Base-by-base conservation (phyloP, 768 basidiomycete genomes). In the Collybia sordida region DNA sequence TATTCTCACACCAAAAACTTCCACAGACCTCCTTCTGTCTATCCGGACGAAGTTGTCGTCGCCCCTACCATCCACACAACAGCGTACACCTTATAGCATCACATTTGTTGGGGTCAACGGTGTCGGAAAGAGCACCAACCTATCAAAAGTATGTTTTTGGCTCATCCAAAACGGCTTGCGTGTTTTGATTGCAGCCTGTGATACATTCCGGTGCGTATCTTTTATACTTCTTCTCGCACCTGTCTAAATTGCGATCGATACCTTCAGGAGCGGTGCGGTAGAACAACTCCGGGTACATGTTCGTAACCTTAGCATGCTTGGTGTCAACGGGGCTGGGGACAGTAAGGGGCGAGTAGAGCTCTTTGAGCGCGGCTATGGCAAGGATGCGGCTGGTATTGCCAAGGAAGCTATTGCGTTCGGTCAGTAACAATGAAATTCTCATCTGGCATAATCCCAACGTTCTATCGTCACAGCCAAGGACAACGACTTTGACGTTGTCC, bases 91-190 rank as follows among this genome's bases (percentile, higher is more conserved):
- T 0, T 98, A 98, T 68, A 85, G 85, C 59, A 90, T 99, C 60
- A 87, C 93, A 0, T 99, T 99, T 64, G 94, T 98, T 36, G 97
- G 97, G 12, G 97, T 99, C 31, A 99, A 99, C 62, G 97, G 97
- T 21, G 97, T 99, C 21, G 97, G 97, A 25, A 99, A 99, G 74
- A 96, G 93, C 59, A 98, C 97, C 5, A 99, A 98, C 68, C 72
- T 99, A 36, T 91, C 89, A 37, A 99, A 99, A 74, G 96, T 99
- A 43, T 95, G 93, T 70, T 99, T 98, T 72, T 99, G 97, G 97
- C 76, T 99, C 34, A 86, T 99, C 47, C 97, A 99, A 69, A 99
- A 99, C 62, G 86, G 89, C 4, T 69, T 96, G 34, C 78, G 88
- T 35, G 96, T 99, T 35, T 76, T 99, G 56, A 98, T 99, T 59